Conservation (phyloP, 768 basidiomycete genomes). For the Mycena rebaudengoi region DNA sequence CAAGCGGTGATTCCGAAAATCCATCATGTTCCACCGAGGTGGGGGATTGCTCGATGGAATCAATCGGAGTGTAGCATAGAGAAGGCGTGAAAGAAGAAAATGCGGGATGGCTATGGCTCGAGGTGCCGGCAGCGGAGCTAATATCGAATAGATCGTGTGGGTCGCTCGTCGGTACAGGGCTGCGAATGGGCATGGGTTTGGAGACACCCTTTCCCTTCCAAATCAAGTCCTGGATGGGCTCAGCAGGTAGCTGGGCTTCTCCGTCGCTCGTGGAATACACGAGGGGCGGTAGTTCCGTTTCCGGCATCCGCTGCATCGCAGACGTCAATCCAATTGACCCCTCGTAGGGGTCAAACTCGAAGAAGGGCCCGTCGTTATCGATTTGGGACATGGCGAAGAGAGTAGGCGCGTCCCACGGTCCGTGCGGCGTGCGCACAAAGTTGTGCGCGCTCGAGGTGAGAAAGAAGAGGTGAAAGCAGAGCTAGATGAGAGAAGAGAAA, state of each 20-base stretch:
- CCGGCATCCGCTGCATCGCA: conserved; percentile 20
- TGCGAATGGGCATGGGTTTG: background rate
- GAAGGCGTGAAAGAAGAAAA: conserved; percentile 26
- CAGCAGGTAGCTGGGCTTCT: conserved; percentile 2
- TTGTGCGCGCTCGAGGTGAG: background rate
- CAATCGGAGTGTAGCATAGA: conserved; percentile 18
- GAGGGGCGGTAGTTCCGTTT: background rate
- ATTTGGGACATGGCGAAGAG: conserved; percentile 23
- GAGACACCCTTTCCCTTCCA: conserved; percentile 23
- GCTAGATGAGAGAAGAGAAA: conserved; percentile 6
- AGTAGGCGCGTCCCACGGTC: background rate
- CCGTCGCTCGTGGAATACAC: conserved; percentile 20
- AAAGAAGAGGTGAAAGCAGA: background rate
- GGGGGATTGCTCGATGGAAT: conserved; percentile 25
- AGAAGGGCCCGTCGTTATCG: conserved; percentile 21
- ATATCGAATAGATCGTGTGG: conserved; percentile 21
- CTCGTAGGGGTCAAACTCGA: conserved; percentile 28
- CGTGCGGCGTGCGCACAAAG: background rate
- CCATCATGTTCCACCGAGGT: conserved; percentile 19
- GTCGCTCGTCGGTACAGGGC: conserved; percentile 16
- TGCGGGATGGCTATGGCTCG: conserved; percentile 10
- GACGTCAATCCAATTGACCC: background rate
- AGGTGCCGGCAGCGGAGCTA: conserved; percentile 9
- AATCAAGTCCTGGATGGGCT: background rate
- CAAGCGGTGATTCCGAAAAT: conserved; percentile 8